Evolutionary conservation across 1,139 yeast species (phyloP), one percentile per base, ranked within the genome.

Genomic region (Yamadazyma spencermartinsiae): DNA sequence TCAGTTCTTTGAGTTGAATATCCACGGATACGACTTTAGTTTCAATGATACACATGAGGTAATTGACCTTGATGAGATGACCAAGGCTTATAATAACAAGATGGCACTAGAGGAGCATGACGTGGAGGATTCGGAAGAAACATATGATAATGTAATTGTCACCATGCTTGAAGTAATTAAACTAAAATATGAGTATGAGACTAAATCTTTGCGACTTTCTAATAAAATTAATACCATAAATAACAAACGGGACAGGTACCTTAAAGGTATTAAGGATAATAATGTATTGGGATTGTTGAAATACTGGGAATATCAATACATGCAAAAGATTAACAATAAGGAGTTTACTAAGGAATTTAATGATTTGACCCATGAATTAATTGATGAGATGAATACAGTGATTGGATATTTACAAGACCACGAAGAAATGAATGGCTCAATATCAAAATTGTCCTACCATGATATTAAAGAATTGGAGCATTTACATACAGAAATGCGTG

Each of bases 1-100:
- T 57, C 80, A 79, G 43, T 70, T 71, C 27, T 63, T 51, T 67
- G 82, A 60, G 53, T 42, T 58, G 31, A 58, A 54, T 16, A 37
- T 49, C 26, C 38, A 25, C 12, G 43, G 29, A 6, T 28, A 8
- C 26, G 27, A 24, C 25, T 33, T 16, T 14, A 23, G 24, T 25
- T 40, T 25, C 31, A 24, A 18, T 17, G 34, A 24, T n/a, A n/a
- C n/a, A n/a, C n/a, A n/a, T 20, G 33, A 31, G 16, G 21, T 10
- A 8, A 20, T 18, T 29, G 17, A 27, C 10, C 25, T 10, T 13
- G 12, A 9, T 6, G 20, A 16, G 17, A 16, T 15, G 26, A 11
- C 26, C 26, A 11, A 7, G 10, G 23, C 7, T 20, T 20, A 20
- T 10, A 21, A 15, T 8, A 19, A 14, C 14, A 31, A 31, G 15